Base-by-base conservation (phyloP, 1,284 basidiomycete species). In the Trametes polyzona region DNA sequence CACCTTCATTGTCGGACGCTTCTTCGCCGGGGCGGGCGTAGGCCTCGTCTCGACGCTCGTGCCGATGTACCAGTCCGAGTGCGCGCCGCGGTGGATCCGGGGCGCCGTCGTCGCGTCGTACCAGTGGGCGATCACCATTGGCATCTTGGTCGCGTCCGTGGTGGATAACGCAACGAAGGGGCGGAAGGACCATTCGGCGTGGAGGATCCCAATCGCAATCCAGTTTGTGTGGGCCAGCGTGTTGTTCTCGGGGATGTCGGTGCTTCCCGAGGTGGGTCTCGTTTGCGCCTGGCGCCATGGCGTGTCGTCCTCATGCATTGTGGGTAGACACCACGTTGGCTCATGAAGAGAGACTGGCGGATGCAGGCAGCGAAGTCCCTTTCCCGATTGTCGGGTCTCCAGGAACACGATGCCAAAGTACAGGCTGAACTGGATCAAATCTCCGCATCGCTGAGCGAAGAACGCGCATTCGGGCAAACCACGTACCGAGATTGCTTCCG, bases 51-150 rank as follows among this genome's bases (percentile, higher is more conserved):
- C 82, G 16, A 79, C 78, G 63, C 73, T 87, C 47, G 77, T 85
- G 30, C 88, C 88, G 55, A 87, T 94, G 81, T 95, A 93, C 77
- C 90, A 92, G 76, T 87, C 87, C 57, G 91, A 93, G 78, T 69
- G 67, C 58, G 59, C 68, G 12, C 70, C 70, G 46, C 65, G 64
- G 48, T 65, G 63, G 65, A 68, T 70, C 44, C 68, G 93, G 72
- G 93, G 93, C 69, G 86, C 90, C 42, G 79, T 95, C 67, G 92
- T 95, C 39, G 83, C 88, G n/a, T 82, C 82, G 50, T 93, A 94
- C 75, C 90, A 92, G 71, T 92, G 83, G 81, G 84, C 83, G 41
- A 90, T 92, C 73, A 93, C 92, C 55, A 88, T 95, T 68, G 92
- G 93, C 66, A 74, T 93, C 47, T 80, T 95, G 47, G 78, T 94